These are phyloP conservation scores for Diplotaxis tenuifolia DNA, from an alignment of 345 rosid genomes.

Conservation along the genomic window DNA sequence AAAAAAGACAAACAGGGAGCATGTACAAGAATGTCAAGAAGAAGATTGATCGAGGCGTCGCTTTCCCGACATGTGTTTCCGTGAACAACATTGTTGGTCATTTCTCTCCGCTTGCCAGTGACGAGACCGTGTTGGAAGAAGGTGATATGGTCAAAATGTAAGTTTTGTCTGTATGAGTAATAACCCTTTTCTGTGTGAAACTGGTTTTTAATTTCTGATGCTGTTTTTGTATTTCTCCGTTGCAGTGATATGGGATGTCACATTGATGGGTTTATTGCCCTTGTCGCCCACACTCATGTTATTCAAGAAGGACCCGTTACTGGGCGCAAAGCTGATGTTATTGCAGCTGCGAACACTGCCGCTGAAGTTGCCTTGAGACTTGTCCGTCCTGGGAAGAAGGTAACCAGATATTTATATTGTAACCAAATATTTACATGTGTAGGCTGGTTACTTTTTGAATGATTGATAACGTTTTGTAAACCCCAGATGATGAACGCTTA, in stretches of 20 bases:
- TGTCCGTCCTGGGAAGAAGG: slow-evolving; percentile 96
- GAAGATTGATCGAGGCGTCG: slow-evolving; percentile 91
- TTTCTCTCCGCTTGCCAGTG: slow-evolving; percentile 87
- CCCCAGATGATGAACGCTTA: slow-evolving; percentile 61
- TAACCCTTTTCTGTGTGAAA: not conserved
- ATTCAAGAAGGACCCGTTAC: slow-evolving; percentile 66
- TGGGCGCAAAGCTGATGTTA: slow-evolving; percentile 85
- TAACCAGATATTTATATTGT: slow-evolving; percentile 17
- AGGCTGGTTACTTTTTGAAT: not conserved
- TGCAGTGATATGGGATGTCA: slow-evolving; percentile 96
- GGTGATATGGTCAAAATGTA: slow-evolving; percentile 93
- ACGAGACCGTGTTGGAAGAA: slow-evolving; percentile 69
- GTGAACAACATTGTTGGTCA: slow-evolving; percentile 87
- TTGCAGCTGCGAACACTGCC: slow-evolving; percentile 90
- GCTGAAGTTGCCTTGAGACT: slow-evolving; percentile 99
- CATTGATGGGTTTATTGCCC: slow-evolving; percentile 96
- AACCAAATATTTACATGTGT: not conserved
- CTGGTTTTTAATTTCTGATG: not conserved
- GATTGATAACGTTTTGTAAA: slow-evolving; percentile 6
- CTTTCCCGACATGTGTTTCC: slow-evolving; percentile 91
- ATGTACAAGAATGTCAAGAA: slow-evolving; percentile 94
- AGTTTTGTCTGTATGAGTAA: slow-evolving; percentile 15
- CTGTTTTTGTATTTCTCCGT: not conserved
- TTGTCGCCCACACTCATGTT: slow-evolving; percentile 87
- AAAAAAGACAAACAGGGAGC: slow-evolving; percentile 80